Evolutionary conservation across 129 eudicot species (phyloP).

Genomic region (Logfia minima): DNA sequence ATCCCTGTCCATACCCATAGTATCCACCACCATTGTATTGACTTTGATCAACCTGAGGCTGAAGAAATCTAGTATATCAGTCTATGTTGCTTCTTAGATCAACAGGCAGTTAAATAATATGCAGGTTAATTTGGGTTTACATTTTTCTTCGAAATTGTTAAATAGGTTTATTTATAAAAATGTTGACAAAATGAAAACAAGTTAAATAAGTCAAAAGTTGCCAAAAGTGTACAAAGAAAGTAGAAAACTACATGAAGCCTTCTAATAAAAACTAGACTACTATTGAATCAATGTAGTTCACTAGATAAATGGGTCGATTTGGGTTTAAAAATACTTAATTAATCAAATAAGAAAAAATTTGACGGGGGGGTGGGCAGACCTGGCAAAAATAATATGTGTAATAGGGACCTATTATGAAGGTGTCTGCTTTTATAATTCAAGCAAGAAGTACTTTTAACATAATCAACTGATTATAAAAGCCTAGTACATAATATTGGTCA

Average conservation of each 20-base stretch:
- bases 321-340: neutral
- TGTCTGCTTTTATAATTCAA: neutral
- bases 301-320: neutral
- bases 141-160: neutral
- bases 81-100: conserved; percentile 10
- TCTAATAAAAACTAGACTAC: neutral
- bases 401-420: neutral
- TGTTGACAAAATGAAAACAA: neutral
- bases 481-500: neutral
- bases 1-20: conserved; percentile 77
- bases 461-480: neutral
- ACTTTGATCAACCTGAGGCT: conserved; percentile 78
- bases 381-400: neutral
- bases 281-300: neutral
- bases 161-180: neutral
- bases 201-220: neutral
- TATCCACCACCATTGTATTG: conserved; percentile 72
- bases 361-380: no score
- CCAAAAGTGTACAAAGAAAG: neutral
- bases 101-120: neutral
- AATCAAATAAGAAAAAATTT: neutral
- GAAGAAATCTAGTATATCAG: conserved; percentile 22
- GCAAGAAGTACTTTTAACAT: neutral
- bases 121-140: neutral
- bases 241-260: neutral